Evolutionary conservation across 225 moss, liverwort and hornwort species (phyloP).

Genomic region (Thuidium tamariscinum): DNA sequence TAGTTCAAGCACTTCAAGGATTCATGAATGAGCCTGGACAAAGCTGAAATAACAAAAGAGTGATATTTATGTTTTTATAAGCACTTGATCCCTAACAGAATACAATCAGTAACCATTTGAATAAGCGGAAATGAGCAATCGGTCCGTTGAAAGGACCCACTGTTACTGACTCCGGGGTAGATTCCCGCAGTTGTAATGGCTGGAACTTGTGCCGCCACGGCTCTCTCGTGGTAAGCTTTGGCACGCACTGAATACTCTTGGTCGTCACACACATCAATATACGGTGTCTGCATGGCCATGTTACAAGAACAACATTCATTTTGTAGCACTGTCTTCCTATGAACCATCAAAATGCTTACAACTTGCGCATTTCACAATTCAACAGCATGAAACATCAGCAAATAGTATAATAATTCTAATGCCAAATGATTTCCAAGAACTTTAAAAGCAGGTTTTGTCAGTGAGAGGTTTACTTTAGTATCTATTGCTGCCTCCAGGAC

Average conservation of each 20-base stretch:
- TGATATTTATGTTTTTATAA: not conserved
- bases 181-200: constrained; percentile 85
- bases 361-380: not conserved
- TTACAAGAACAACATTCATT: not conserved
- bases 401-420: not conserved
- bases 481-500: constrained; percentile 73
- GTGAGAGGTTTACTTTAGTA: constrained; percentile 33
- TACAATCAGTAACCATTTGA: not conserved
- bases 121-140: not conserved
- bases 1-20: not conserved
- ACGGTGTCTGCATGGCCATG: constrained; percentile 57
- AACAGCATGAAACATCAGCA: not conserved
- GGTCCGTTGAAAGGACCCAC: constrained; percentile 36
- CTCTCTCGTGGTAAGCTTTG: constrained; percentile 61
- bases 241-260: constrained; percentile 74
- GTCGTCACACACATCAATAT: constrained; percentile 92
- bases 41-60: not conserved
- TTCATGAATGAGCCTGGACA: not conserved
- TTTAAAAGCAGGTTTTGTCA: not conserved
- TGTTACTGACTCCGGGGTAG: constrained; percentile 94
- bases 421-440: not conserved
- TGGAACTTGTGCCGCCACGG: constrained; percentile 59
- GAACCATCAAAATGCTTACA: not conserved
- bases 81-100: not conserved
- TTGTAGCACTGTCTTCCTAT: not conserved